Evolutionary conservation across 805 yeast species (phyloP).

Genomic region (Candida easanensis): DNA sequence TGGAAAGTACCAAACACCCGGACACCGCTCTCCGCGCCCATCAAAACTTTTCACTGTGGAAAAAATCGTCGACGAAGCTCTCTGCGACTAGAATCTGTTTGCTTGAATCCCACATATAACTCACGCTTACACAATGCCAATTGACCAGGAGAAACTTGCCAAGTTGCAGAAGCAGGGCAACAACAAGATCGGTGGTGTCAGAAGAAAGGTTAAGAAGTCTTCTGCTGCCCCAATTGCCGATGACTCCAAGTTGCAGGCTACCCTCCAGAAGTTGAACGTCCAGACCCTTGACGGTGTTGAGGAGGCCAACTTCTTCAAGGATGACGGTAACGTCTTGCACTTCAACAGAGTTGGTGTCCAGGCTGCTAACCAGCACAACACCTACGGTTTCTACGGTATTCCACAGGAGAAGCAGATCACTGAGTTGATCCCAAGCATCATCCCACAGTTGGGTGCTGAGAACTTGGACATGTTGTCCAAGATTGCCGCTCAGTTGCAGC

Average conservation of each 20-base stretch:
- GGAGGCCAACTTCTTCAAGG: conserved; percentile 97
- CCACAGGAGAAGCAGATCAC: conserved; percentile 90
- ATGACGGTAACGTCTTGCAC: conserved; percentile 94
- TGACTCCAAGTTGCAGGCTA: conserved; percentile 86
- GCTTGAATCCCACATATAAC: background rate
- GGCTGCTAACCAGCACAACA: conserved; percentile 86
- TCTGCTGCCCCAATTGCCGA: conserved; percentile 68
- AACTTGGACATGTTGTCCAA: conserved; percentile 84
- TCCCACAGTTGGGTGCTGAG: conserved; percentile 96
- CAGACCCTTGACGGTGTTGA: conserved; percentile 86
- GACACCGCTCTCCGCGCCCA: conserved; percentile 3
- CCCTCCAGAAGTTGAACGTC: conserved; percentile 85
- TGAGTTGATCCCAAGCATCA: conserved; percentile 89
- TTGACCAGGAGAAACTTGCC: conserved; percentile 92
- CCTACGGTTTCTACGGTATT: conserved; percentile 92
- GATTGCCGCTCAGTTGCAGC: conserved; percentile 86
- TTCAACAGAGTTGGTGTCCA: conserved; percentile 96
- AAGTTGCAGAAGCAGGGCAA: conserved; percentile 83
- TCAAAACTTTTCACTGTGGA: conserved; percentile 6
- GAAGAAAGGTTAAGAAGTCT: conserved; percentile 87
- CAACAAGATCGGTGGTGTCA: conserved; percentile 82
- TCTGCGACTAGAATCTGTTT: background rate
- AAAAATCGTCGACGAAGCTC: conserved; percentile 9
- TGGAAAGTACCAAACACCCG: conserved; percentile 1
- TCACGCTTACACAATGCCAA: conserved; percentile 53